These are phyloP conservation scores for Ceraceosorus guamensis DNA, from an alignment of 1,284 basidiomycete species.

Conservation along the genomic window DNA sequence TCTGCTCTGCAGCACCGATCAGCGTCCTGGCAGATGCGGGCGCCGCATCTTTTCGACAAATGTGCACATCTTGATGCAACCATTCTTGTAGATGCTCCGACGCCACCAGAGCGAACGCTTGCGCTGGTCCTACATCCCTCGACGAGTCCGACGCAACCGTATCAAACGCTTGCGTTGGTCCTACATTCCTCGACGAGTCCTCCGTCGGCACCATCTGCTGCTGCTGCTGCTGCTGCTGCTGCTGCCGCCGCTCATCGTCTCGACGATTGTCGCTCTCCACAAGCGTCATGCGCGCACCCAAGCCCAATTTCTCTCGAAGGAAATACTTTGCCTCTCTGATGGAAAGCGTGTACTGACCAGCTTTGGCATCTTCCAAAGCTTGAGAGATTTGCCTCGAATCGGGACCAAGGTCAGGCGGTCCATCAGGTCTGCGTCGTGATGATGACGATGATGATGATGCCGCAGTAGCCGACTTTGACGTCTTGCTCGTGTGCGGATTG, in stretches of 20 bases:
- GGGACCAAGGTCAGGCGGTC: too few relatives aligned
- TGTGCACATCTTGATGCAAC: not conserved
- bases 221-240: too few relatives aligned
- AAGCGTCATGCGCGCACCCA: too few relatives aligned
- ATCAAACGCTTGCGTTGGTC: not conserved
- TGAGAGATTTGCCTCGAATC: too few relatives aligned
- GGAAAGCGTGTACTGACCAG: not conserved
- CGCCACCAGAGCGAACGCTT: not conserved
- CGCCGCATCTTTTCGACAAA: not conserved
- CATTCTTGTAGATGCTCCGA: not conserved
- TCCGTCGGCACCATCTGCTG: too few relatives aligned
- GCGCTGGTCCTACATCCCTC: not conserved
- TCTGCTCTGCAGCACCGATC: not conserved
- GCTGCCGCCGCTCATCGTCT: too few relatives aligned
- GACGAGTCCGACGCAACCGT: not conserved
- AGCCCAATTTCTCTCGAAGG: not conserved
- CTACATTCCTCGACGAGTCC: not conserved
- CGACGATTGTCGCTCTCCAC: too few relatives aligned
- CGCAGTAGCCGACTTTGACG: too few relatives aligned
- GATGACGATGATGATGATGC: not conserved
- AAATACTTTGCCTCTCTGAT: not conserved
- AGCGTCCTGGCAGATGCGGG: not conserved
- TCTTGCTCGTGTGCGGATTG: not conserved
- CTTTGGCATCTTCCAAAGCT: too few relatives aligned
- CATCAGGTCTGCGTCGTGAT: too few relatives aligned